Conservation (phyloP, 257 asterid species). For the Capsicum chinense region DNA sequence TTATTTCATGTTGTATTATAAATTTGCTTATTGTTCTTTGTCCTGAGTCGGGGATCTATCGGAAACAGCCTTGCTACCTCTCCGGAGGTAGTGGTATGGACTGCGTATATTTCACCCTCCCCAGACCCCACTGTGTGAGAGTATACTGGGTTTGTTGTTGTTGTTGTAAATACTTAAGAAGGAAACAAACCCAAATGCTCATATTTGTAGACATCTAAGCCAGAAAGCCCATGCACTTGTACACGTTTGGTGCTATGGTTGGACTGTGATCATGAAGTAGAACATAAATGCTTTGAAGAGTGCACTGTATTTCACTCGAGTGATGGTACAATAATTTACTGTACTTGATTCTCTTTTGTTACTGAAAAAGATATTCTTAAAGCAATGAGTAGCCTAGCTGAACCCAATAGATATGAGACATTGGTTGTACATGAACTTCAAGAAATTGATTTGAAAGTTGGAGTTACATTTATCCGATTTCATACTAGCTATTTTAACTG, state of each 20-base stretch:
- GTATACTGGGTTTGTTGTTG: too few species aligned
- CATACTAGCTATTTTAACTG: conserved; percentile 87
- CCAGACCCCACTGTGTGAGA: too few species aligned
- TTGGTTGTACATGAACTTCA: conserved; percentile 94
- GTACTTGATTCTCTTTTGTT: conserved; percentile 86
- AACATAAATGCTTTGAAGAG: conserved; percentile 92
- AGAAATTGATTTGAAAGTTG: conserved; percentile 96
- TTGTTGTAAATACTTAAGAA: conserved; percentile 46
- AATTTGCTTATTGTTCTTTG: too few species aligned
- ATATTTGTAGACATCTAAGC: conserved; percentile 86
- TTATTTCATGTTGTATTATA: too few species aligned
- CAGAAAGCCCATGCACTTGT: conserved; percentile 86
- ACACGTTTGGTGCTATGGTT: conserved; percentile 80
- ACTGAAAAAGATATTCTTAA: conserved; percentile 81
- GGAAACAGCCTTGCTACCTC: too few species aligned
- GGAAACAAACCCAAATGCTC: conserved; percentile 86
- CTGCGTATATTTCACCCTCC: too few species aligned
- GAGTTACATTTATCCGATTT: conserved; percentile 91
- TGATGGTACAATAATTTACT: conserved; percentile 37
- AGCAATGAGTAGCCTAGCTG: conserved; percentile 76
- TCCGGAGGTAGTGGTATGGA: too few species aligned
- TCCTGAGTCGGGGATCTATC: too few species aligned
- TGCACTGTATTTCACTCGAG: conserved; percentile 67
- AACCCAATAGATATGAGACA: conserved; percentile 85
- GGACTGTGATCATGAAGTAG: conserved; percentile 98